Percentiles rank a stretch among this genome's conserved stretches.
Conservation (phyloP, 2,329 filamentous ascomycete genomes). For the Tolypocladium sp. region DNA sequence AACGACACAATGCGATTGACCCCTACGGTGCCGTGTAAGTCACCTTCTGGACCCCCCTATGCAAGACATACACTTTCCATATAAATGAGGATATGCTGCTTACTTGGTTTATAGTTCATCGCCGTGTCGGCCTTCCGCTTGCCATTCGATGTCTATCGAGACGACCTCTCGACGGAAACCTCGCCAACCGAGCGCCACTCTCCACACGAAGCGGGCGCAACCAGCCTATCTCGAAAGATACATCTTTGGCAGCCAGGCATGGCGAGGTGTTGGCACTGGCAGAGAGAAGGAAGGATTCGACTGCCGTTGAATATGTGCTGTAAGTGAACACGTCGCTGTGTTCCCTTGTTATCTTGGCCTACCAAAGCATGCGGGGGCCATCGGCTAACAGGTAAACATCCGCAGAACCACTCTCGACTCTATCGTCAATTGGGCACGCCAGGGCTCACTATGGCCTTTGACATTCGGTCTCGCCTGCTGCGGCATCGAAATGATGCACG, state of each 20-base stretch:
- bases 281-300: background rate
- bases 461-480: slow-evolving; percentile 84
- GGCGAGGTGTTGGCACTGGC: background rate
- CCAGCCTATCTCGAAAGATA: background rate
- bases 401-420: slow-evolving; percentile 66
- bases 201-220: background rate
- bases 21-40: background rate
- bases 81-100: background rate
- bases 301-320: background rate
- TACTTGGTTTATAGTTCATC: background rate
- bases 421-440: slow-evolving; percentile 74
- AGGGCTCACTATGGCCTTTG: slow-evolving; percentile 80
- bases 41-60: background rate
- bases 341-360: background rate
- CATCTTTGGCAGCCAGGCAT: background rate
- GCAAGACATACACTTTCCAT: background rate
- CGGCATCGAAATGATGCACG: slow-evolving; percentile 87
- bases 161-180: background rate
- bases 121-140: background rate
- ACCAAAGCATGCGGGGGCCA: too few relatives aligned
- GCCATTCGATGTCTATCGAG: background rate
- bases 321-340: background rate
- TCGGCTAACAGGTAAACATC: background rate
- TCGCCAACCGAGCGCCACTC: background rate
- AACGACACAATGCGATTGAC: background rate